phyloP scores from a whole-genome alignment of 106 monocot species.

The Xerophyta viscosa region DNA sequence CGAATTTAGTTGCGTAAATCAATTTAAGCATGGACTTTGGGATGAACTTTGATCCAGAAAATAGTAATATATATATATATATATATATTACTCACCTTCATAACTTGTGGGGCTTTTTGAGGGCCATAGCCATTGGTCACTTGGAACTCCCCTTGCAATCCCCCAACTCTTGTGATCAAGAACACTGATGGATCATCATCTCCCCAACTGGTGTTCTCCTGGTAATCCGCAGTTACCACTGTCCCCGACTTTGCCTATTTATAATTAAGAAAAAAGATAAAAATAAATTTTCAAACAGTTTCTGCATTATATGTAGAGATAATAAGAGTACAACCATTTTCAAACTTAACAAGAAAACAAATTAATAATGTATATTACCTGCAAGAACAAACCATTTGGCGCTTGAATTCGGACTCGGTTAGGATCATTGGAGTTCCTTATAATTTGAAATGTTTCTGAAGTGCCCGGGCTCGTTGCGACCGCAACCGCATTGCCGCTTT shows the following conservation, averaged over 20 bases:
- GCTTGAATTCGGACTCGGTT: conserved; percentile 43
- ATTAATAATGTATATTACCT: conserved; percentile 23
- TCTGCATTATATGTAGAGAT: too few species aligned
- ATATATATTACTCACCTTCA: conserved; percentile 21
- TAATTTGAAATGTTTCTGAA: conserved; percentile 44
- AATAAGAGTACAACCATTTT: too few species aligned
- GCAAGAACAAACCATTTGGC: conserved; percentile 54
- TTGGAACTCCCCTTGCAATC: conserved; percentile 51
- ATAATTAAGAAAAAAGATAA: too few species aligned
- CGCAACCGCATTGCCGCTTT: conserved; percentile 22
- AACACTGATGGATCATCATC: conserved; percentile 68
- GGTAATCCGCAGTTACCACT: conserved; percentile 42
- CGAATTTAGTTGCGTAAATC: too few species aligned
- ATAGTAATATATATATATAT: too few species aligned
- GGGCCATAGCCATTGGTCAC: conserved; percentile 60
- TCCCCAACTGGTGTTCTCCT: conserved; percentile 42
- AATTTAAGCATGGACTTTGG: too few species aligned
- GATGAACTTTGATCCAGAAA: too few species aligned
- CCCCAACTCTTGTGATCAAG: conserved; percentile 15
- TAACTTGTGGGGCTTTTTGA: conserved; percentile 20
- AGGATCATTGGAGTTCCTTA: conserved; percentile 22
- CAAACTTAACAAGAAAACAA: too few species aligned
- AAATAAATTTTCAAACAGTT: too few species aligned
- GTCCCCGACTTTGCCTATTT: conserved; percentile 13
- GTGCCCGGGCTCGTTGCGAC: conserved; percentile 11